Evolutionary conservation across 2,329 filamentous ascomycete species (phyloP).

Genomic region (Cucurbitaria berberidis): DNA sequence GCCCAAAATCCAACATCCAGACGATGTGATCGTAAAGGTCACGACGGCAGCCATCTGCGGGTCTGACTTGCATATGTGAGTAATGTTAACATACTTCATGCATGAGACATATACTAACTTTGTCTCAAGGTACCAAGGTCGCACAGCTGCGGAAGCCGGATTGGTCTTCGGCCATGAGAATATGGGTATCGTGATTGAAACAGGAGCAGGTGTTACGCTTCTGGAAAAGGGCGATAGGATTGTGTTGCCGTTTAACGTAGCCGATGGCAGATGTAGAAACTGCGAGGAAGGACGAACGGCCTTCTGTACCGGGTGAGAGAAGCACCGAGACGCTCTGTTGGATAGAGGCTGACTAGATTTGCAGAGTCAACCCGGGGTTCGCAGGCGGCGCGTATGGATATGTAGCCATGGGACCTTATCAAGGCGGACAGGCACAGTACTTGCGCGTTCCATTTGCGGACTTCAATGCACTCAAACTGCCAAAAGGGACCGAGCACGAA

Average conservation of each 20-base stretch:
- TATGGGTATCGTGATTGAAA: conserved; percentile 64
- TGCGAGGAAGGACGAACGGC: conserved; percentile 70
- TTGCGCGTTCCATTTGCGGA: conserved; percentile 70
- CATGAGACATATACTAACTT: too few species aligned
- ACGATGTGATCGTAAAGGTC: conserved; percentile 70
- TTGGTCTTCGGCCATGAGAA: conserved; percentile 69
- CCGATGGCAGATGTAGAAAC: conserved; percentile 63
- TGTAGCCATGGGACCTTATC: conserved; percentile 65
- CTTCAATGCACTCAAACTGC: conserved; percentile 69
- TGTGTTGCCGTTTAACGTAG: conserved; percentile 70
- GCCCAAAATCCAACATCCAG: conserved; percentile 67
- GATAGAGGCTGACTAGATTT: conserved; percentile 4
- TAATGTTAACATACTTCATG: too few species aligned
- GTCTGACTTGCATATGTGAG: conserved; percentile 61
- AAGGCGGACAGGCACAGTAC: conserved; percentile 67
- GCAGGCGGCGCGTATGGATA: conserved; percentile 67
- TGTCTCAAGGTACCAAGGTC: conserved; percentile 71
- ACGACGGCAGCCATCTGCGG: conserved; percentile 68
- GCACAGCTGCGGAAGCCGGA: conserved; percentile 66
- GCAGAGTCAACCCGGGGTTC: conserved; percentile 62
- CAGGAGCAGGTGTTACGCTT: conserved; percentile 65
- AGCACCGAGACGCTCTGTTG: too few species aligned
- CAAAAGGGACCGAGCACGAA: conserved; percentile 66
- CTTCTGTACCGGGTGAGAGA: conserved; percentile 63
- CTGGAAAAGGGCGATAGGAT: conserved; percentile 68